phyloP scores from a whole-genome alignment of 139 green algal genomes.

The Coelastrella sp. region DNA sequence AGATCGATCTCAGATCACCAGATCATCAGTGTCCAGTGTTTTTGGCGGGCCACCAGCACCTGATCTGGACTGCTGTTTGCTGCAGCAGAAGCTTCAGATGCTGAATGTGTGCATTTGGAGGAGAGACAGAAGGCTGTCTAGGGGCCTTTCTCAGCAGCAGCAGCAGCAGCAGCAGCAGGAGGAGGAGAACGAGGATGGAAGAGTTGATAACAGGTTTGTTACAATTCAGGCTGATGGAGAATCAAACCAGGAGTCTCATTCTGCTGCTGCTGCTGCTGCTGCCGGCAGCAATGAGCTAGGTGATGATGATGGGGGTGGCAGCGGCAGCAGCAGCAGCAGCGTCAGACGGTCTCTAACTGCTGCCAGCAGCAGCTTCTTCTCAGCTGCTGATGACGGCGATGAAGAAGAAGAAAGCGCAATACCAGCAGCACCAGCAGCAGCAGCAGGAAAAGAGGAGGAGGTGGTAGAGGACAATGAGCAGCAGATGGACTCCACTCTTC shows the following conservation, averaged over 20 bases:
- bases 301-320: not conserved
- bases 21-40: constrained; percentile 12
- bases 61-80: constrained; percentile 68
- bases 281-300: not conserved
- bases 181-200: too few relatives aligned
- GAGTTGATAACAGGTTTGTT: not conserved
- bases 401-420: not conserved
- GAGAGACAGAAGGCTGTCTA: not conserved
- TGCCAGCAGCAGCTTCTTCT: constrained; percentile 16
- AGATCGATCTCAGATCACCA: not conserved
- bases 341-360: not conserved
- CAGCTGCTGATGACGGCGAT: not conserved
- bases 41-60: constrained; percentile 44
- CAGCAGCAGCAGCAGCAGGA: constrained; percentile 34
- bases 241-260: too few relatives aligned
- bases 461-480: not conserved
- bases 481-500: not conserved
- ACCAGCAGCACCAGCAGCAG: not conserved
- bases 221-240: not conserved
- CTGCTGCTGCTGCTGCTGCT: too few relatives aligned
- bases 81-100: constrained; percentile 92
- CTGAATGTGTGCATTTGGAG: constrained; percentile 80
- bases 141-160: constrained; percentile 18
- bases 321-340: not conserved
- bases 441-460: not conserved